Evolutionary conservation across 169 alveolate genomes (phyloP).

Genomic region (Plasmodium knowlesi): DNA sequence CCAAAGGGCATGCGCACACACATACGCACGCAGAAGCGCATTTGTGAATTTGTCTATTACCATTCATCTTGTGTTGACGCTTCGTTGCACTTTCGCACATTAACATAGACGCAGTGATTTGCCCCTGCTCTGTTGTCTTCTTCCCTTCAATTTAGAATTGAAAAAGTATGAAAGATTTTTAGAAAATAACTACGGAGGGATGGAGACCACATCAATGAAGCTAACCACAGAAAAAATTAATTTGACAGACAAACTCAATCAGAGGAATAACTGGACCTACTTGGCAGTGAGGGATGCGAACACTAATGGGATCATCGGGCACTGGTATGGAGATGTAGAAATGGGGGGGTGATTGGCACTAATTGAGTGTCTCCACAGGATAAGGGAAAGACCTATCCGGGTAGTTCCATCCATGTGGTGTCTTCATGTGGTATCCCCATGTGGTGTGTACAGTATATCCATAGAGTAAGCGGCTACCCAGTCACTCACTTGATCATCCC

Average conservation of each 20-base stretch:
- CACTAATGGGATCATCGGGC: slow-evolving; percentile 66
- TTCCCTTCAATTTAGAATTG: not conserved
- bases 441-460: not conserved
- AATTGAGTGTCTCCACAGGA: too few relatives aligned
- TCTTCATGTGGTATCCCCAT: too few relatives aligned
- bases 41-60: too few relatives aligned
- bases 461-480: too few relatives aligned
- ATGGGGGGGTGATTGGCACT: too few relatives aligned
- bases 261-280: slow-evolving; percentile 74
- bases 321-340: slow-evolving; percentile 14
- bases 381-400: too few relatives aligned
- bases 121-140: not conserved
- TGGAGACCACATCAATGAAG: not conserved
- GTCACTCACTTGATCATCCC: too few relatives aligned
- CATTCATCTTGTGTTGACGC: not conserved
- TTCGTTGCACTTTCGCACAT: not conserved
- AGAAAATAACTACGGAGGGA: slow-evolving; percentile 16
- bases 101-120: not conserved
- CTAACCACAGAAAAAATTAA: slow-evolving; percentile 35
- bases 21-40: not conserved
- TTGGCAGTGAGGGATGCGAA: slow-evolving; percentile 71
- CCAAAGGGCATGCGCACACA: not conserved
- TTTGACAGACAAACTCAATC: not conserved
- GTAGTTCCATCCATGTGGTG: not conserved
- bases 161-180: slow-evolving; percentile 7